A percentile compares a stretch with the other conserved stretches of the same genome.
phyloP scores from a whole-genome alignment of 2,329 filamentous ascomycete species.

The Pseudogymnoascus sp. region DNA sequence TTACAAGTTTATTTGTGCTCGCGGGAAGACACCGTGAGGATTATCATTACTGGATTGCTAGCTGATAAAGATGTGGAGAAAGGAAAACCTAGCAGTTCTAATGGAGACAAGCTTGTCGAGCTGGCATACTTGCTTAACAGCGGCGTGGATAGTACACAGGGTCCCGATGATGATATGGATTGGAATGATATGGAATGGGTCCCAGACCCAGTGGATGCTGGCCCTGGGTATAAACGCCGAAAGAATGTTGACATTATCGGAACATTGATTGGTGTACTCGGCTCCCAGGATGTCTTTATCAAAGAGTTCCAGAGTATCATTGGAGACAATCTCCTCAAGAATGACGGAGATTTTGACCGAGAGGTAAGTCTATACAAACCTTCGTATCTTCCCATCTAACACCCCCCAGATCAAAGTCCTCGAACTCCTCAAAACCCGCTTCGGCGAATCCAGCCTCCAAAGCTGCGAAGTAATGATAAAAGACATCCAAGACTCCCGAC shows the following conservation, averaged over 20 bases:
- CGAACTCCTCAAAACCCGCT: conserved; percentile 78
- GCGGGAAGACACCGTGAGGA: conserved; percentile 68
- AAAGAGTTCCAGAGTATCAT: conserved; percentile 87
- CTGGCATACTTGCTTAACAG: conserved; percentile 54
- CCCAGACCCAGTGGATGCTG: conserved; percentile 87
- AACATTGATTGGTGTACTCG: conserved; percentile 79
- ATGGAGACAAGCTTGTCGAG: conserved; percentile 52
- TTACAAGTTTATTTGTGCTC: conserved; percentile 71
- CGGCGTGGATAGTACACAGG: conserved; percentile 38
- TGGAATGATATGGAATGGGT: conserved; percentile 93
- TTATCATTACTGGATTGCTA: conserved; percentile 68
- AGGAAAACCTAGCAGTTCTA: conserved; percentile 28
- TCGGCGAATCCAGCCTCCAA: conserved; percentile 79
- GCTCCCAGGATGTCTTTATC: conserved; percentile 85
- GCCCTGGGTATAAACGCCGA: conserved; percentile 82
- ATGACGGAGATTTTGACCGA: conserved; percentile 64
- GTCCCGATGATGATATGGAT: conserved; percentile 62
- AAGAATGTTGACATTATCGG: conserved; percentile 88
- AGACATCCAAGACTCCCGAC: conserved; percentile 77
- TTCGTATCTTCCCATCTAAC: conserved; percentile 11
- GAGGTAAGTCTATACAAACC: conserved; percentile 37
- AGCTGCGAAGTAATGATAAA: conserved; percentile 96
- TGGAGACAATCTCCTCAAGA: conserved; percentile 68
- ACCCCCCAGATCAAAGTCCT: conserved; percentile 60
- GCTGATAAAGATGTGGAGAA: conserved; percentile 47